These are phyloP conservation scores for Orobanche coerulescens DNA, from an alignment of 257 asterid species.

Conservation along the genomic window DNA sequence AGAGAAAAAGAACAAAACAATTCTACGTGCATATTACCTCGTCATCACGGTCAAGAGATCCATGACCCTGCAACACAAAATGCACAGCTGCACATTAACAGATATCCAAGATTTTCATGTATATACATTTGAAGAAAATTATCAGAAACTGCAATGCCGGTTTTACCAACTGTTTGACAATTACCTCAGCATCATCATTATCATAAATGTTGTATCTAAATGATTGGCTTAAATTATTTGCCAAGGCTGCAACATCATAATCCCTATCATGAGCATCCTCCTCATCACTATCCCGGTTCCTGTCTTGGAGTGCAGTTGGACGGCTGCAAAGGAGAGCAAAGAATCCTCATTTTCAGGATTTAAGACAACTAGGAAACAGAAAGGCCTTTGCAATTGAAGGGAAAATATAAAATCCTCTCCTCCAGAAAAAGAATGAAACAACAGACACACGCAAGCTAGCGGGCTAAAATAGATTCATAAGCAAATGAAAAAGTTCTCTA, in stretches of 20 bases:
- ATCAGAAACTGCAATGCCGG: not conserved
- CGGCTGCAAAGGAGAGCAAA: conserved; percentile 52
- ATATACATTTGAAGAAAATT: not conserved
- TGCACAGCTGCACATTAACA: conserved; percentile 11
- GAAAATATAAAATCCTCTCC: not conserved
- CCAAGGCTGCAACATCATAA: conserved; percentile 85
- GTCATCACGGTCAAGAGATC: conserved; percentile 73
- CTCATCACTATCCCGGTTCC: conserved; percentile 91
- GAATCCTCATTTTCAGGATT: conserved; percentile 12
- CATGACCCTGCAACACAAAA: conserved; percentile 57
- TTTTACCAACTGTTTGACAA: not conserved
- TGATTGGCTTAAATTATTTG: conserved; percentile 88
- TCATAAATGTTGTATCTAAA: conserved; percentile 79
- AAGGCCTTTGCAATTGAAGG: not conserved
- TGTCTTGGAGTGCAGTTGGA: conserved; percentile 80
- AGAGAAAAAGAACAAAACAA: conserved; percentile 5
- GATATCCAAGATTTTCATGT: not conserved
- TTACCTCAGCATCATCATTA: conserved; percentile 74
- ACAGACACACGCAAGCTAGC: not conserved
- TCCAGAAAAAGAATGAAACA: not conserved
- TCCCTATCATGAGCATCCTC: conserved; percentile 86
- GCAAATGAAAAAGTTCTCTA: not conserved
- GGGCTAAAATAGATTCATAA: not conserved
- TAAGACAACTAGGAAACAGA: conserved; percentile 12
- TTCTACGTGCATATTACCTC: conserved; percentile 49